Conservation (phyloP, 1,284 basidiomycete species). For the Gymnopus androsaceus region DNA sequence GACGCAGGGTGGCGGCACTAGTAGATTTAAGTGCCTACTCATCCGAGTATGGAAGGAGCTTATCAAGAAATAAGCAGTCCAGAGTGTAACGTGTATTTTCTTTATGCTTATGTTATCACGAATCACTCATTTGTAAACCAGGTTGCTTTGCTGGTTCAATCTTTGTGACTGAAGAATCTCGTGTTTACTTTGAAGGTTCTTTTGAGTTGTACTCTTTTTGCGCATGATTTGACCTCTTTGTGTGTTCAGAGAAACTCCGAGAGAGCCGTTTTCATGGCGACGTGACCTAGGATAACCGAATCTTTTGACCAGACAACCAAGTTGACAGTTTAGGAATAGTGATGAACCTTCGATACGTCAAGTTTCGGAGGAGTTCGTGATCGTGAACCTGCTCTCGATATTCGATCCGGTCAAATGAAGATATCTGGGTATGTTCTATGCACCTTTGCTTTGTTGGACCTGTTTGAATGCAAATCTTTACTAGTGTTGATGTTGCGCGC, state of each 20-base stretch:
- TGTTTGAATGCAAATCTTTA: background rate
- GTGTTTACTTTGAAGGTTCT: conserved; percentile 21
- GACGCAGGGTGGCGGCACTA: conserved; percentile 61
- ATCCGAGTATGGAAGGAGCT: conserved; percentile 22
- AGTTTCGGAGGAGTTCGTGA: conserved; percentile 42
- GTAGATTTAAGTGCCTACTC: conserved; percentile 52
- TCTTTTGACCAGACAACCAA: conserved; percentile 45
- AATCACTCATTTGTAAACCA: background rate
- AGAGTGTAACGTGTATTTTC: background rate
- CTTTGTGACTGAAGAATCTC: conserved; percentile 36
- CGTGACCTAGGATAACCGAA: conserved; percentile 36
- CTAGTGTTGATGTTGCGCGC: conserved; percentile 24
- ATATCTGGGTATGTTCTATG: conserved; percentile 41
- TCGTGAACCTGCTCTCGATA: conserved; percentile 36
- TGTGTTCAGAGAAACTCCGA: conserved; percentile 32
- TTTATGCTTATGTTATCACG: background rate
- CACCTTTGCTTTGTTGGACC: background rate
- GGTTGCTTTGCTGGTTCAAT: conserved; percentile 37
- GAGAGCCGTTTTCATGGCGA: conserved; percentile 37
- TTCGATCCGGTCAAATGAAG: conserved; percentile 41
- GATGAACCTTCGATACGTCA: conserved; percentile 39
- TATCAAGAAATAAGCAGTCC: conserved; percentile 33
- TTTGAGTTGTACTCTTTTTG: background rate
- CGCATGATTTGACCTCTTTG: background rate
- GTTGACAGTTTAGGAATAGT: conserved; percentile 38